Percentiles rank a stretch among this genome's conserved stretches.
phyloP scores from a whole-genome alignment of 768 basidiomycete species.

The Tulasnella sp. region DNA sequence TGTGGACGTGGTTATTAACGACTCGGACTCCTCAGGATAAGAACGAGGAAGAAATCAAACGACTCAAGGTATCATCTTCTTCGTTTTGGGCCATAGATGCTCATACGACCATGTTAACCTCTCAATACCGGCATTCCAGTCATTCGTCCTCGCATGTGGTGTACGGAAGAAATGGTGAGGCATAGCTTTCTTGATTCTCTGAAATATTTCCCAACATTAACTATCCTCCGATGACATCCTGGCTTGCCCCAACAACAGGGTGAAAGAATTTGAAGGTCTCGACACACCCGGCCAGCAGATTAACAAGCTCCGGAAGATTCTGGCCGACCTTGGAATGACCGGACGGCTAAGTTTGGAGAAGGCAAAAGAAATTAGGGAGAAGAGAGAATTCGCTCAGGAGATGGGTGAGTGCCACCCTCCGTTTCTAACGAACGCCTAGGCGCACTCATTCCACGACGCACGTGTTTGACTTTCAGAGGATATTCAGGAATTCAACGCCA shows the following conservation, averaged over 20 bases:
- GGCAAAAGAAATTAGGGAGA: conserved; percentile 67
- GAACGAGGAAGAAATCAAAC: conserved; percentile 71
- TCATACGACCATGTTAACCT: too few species aligned
- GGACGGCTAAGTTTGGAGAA: conserved; percentile 74
- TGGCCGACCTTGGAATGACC: conserved; percentile 73
- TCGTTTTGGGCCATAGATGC: not conserved
- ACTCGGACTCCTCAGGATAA: conserved; percentile 36
- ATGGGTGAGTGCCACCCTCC: conserved; percentile 50
- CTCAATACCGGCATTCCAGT: conserved; percentile 39
- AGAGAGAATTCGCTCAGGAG: conserved; percentile 72
- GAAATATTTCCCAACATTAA: not conserved
- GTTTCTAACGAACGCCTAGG: not conserved
- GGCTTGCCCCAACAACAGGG: conserved; percentile 25
- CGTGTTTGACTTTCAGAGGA: conserved; percentile 52
- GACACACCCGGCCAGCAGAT: conserved; percentile 61
- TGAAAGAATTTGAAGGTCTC: conserved; percentile 59
- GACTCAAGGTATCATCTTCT: conserved; percentile 54
- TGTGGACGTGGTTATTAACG: not conserved
- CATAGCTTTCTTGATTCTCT: not conserved
- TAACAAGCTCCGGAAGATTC: conserved; percentile 56
- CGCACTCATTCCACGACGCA: not conserved
- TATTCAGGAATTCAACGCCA: conserved; percentile 61
- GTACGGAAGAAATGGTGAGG: conserved; percentile 67
- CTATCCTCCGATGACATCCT: not conserved
- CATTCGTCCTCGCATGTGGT: conserved; percentile 68